phyloP scores from a whole-genome alignment of 305 asterid species.

The Fraxinus greggii region DNA sequence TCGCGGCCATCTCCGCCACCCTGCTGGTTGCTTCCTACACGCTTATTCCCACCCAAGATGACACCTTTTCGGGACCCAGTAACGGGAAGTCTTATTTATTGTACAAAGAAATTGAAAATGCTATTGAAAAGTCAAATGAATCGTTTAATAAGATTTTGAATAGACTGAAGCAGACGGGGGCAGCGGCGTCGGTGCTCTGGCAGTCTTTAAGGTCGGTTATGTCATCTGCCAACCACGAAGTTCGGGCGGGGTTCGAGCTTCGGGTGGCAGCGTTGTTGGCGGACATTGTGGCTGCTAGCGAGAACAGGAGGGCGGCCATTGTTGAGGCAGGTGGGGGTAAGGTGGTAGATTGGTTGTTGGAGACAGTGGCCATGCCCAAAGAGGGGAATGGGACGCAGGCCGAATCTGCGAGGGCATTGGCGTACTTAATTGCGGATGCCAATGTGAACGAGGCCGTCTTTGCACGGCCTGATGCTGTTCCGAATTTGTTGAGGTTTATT shows the following conservation, averaged over 20 bases:
- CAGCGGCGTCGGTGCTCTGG: slow-evolving; percentile 86
- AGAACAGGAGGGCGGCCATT: slow-evolving; percentile 80
- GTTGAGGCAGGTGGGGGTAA: slow-evolving; percentile 94
- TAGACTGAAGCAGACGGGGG: slow-evolving; percentile 77
- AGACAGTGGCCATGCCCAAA: slow-evolving; percentile 61
- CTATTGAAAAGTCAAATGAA: slow-evolving; percentile 55
- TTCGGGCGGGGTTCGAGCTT: slow-evolving; percentile 82
- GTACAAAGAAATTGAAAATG: slow-evolving; percentile 53
- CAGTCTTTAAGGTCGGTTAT: slow-evolving; percentile 81
- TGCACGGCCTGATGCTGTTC: slow-evolving; percentile 83
- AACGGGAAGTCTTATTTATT: slow-evolving; percentile 22
- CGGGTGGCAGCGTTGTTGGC: slow-evolving; percentile 89
- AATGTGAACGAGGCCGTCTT: slow-evolving; percentile 68
- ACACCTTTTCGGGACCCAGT: slow-evolving; percentile 7
- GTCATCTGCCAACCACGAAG: slow-evolving; percentile 94
- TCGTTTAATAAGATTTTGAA: slow-evolving; percentile 46
- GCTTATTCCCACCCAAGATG: slow-evolving; percentile 25
- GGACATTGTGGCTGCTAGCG: slow-evolving; percentile 85
- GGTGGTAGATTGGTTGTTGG: slow-evolving; percentile 87
- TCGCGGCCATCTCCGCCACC: slow-evolving; percentile 52
- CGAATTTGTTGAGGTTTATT: slow-evolving; percentile 76
- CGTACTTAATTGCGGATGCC: slow-evolving; percentile 77
- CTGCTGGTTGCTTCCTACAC: slow-evolving; percentile 42
- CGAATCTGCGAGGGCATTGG: slow-evolving; percentile 92
- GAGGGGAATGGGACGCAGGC: slow-evolving; percentile 70